phyloP scores from a whole-genome alignment of 495 filamentous ascomycete species.

The Lophiotrema nucula region DNA sequence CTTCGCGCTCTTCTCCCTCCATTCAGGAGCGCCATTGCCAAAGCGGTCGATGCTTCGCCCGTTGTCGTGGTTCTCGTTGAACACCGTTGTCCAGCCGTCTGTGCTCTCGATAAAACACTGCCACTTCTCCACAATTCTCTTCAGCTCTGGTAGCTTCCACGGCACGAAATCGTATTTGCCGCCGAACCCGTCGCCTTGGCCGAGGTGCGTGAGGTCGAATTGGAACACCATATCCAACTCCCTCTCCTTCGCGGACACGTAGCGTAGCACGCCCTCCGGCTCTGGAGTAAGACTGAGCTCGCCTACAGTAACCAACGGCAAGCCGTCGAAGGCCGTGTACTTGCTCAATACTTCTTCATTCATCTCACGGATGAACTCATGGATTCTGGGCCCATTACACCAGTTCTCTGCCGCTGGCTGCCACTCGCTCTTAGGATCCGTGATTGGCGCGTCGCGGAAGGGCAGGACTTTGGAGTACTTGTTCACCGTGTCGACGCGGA shows the following conservation, averaged over 20 bases:
- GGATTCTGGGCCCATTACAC: slow-evolving; percentile 40
- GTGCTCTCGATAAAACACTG: slow-evolving; percentile 30
- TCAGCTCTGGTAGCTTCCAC: slow-evolving; percentile 25
- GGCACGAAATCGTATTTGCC: slow-evolving; percentile 21
- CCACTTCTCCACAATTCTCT: slow-evolving; percentile 26
- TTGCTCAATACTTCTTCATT: slow-evolving; percentile 24
- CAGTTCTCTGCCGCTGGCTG: slow-evolving; percentile 32
- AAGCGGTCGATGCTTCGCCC: slow-evolving; percentile 36
- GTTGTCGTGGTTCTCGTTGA: slow-evolving; percentile 40
- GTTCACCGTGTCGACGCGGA: slow-evolving; percentile 42
- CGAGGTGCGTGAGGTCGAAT: slow-evolving; percentile 39
- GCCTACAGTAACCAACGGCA: slow-evolving; percentile 34
- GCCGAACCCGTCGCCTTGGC: slow-evolving; percentile 18
- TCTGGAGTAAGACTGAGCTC: slow-evolving; percentile 36
- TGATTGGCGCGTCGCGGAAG: slow-evolving; percentile 38
- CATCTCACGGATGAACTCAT: slow-evolving; percentile 42
- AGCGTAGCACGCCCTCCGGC: slow-evolving; percentile 23
- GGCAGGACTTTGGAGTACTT: slow-evolving; percentile 35
- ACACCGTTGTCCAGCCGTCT: slow-evolving; percentile 38
- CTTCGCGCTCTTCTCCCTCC: slow-evolving; percentile 34
- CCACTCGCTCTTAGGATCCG: slow-evolving; percentile 14
- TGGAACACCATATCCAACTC: slow-evolving; percentile 42
- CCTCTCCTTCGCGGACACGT: slow-evolving; percentile 26
- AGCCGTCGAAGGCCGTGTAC: slow-evolving; percentile 28
- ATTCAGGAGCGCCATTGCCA: slow-evolving; percentile 28